phyloP scores from a whole-genome alignment of 345 rosid genomes.

The Jatropha curcas region DNA sequence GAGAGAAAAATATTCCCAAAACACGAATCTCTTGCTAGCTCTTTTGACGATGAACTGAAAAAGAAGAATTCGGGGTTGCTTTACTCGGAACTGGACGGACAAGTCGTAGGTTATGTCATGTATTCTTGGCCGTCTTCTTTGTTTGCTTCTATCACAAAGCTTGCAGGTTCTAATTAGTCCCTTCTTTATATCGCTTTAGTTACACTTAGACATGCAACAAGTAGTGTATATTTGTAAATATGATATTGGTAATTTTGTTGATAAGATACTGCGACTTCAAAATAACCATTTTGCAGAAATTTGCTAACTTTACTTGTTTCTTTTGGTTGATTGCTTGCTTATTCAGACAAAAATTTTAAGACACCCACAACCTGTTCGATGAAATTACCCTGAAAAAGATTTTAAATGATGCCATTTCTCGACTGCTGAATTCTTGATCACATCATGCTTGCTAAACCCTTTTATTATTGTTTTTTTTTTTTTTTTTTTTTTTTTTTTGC shows the following conservation, averaged over 20 bases:
- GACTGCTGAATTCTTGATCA: background rate
- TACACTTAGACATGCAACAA: too few species aligned
- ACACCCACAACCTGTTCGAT: constrained; percentile 43
- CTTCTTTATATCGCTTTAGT: background rate
- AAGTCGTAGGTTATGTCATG: constrained; percentile 65
- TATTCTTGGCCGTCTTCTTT: constrained; percentile 76
- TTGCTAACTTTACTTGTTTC: background rate
- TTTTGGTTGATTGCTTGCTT: background rate
- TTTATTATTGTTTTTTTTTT: too few species aligned
- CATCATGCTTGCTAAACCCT: background rate
- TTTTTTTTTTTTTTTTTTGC: too few species aligned
- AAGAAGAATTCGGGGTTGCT: constrained; percentile 72
- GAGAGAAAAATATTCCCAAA: constrained; percentile 77
- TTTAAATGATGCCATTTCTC: background rate
- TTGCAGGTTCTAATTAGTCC: constrained; percentile 55
- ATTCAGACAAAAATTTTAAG: background rate
- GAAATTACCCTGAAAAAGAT: constrained; percentile 30
- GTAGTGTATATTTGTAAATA: too few species aligned
- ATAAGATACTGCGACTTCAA: background rate
- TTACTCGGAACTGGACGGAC: constrained; percentile 41
- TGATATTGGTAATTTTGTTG: background rate
- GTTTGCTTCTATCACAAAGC: constrained; percentile 69
- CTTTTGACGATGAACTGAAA: constrained; percentile 66
- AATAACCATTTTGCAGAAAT: background rate
- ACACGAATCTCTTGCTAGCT: constrained; percentile 73